phyloP scores from a whole-genome alignment of 805 yeast species.

The Yamadazyma kitorensis region DNA sequence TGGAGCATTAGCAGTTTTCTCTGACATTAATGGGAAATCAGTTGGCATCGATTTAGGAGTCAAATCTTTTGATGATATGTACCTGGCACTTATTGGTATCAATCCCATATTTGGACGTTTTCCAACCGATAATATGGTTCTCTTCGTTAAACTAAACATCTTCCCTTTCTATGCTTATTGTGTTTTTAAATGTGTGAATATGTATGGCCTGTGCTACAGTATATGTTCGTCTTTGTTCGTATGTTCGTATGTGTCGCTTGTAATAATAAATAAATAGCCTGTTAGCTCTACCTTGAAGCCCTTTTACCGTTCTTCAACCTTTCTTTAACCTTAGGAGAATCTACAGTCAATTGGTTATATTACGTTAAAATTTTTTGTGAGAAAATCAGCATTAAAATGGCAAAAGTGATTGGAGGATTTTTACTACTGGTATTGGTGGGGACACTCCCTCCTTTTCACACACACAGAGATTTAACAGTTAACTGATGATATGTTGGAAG shows the following conservation, averaged over 20 bases:
- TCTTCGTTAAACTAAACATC: constrained; percentile 29
- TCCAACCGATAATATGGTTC: constrained; percentile 21
- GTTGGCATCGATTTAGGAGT: constrained; percentile 57
- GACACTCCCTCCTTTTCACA: constrained; percentile 3
- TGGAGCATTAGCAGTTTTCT: constrained; percentile 51
- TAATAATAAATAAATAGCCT: too few species aligned
- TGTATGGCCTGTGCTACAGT: too few species aligned
- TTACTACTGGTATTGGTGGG: constrained; percentile 8
- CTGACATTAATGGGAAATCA: constrained; percentile 67
- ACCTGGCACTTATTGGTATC: constrained; percentile 9
- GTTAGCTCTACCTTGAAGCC: too few species aligned
- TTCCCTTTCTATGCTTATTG: constrained; percentile 1
- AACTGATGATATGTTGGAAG: background rate
- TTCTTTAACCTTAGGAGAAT: too few species aligned
- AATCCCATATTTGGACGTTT: constrained; percentile 7
- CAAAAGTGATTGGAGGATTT: constrained; percentile 34
- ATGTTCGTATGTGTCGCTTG: too few species aligned
- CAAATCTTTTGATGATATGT: constrained; percentile 31
- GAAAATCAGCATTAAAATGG: constrained; percentile 35
- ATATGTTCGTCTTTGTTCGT: too few species aligned
- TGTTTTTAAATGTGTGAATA: too few species aligned
- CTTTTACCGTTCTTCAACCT: too few species aligned
- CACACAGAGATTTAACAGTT: background rate
- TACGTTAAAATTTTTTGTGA: constrained; percentile 1
- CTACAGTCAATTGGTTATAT: too few species aligned